Base-by-base conservation (phyloP, 257 asterid genomes). In the Ballota nigra region DNA sequence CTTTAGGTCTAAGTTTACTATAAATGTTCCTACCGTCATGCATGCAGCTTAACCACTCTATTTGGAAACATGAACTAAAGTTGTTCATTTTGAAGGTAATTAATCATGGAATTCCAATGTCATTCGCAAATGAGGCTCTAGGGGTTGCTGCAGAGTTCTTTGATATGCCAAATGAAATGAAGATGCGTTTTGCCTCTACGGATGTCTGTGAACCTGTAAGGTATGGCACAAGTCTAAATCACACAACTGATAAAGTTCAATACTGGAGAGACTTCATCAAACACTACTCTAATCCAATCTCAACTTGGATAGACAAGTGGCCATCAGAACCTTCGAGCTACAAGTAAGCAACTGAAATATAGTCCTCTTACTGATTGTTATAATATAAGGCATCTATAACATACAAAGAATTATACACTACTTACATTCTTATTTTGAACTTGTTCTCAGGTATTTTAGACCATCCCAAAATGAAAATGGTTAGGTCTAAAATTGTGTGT, bases 231-330 rank as follows among this genome's bases (percentile, higher is more conserved):
- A 86, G 96, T 72, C 75, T 86, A 57, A 84, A 86, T 67, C 82
- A 81, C 13, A 62, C 36, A 78, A 78, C 75, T 6, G 96, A 88
- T 67, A 84, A 78, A 72, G 76, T 84, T 43, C 69, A 66, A 41
- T 88, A 70, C 43, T 88, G 96, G 96, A 86, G 96, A 67, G 96
- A 88, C 81, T 88, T 86, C 77, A 75, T 88, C 86, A 88, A 88
- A 69, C 96, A 78, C 73, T 88, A 88, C 20, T 78, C 84, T 18
- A 70, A 88, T 71, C 89, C 92, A 73, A 45, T 88, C 80, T 81
- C 92, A 64, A 82, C 80, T 60, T 88, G 96, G 96, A 83, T 86
- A 22, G 68, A 86, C 76, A 41, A 69, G 68, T 88, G 96, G 96
- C 92, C 96, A 63, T 81, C 90, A 65, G 78, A 88, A 47, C 96